Base-by-base conservation (phyloP, 306 rosid species). In the Sphenostylis stenocarpa region DNA sequence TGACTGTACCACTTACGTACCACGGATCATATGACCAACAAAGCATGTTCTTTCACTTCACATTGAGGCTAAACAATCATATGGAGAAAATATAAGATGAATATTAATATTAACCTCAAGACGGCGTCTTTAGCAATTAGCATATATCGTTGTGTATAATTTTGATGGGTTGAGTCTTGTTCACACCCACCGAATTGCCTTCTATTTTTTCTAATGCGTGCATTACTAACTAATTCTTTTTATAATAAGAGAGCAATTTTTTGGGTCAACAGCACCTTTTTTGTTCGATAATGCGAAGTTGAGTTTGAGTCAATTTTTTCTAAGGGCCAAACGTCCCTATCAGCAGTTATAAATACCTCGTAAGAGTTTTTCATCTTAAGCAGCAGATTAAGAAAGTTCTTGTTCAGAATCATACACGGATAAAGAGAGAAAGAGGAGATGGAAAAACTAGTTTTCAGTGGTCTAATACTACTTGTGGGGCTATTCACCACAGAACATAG, bases 1-100 rank as follows among this genome's bases (percentile, higher is more conserved):
- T 66, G 56, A 67, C 67, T 9, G 81, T 60, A 82, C 86, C 69
- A 67, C 31, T 75, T 38, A 74, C 81, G 84, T 85, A 82, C 88
- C 58, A 83, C 89, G 72, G 83, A 76, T 76, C 20, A 55, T 43
- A 67, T 49, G 34, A 79, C 75, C 14, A 51, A 57, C 67, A 39
- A 15, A 53, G 73, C 79, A 67, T 55, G 72, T 67, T 81, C 73
- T 69, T 53, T 75, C 67, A 26, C 84, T 9, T 67, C 38, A 57
- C 17, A 57, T 47, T 56, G 20, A 44, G 26, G 19, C 62, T 47
- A 12, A 51, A 17, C 15, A 63, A 72, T 45, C 62, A 65, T 65
- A 52, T 43, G 23, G 9, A 38, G 12, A 26, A 63, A 52, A 28
- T 16, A 7, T 20, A 69, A 29, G 48, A 43, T 28, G 60, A 44